Evolutionary conservation across 163 green algal genomes (phyloP).

Genomic region (Coccomyxa subellipsoidea): DNA sequence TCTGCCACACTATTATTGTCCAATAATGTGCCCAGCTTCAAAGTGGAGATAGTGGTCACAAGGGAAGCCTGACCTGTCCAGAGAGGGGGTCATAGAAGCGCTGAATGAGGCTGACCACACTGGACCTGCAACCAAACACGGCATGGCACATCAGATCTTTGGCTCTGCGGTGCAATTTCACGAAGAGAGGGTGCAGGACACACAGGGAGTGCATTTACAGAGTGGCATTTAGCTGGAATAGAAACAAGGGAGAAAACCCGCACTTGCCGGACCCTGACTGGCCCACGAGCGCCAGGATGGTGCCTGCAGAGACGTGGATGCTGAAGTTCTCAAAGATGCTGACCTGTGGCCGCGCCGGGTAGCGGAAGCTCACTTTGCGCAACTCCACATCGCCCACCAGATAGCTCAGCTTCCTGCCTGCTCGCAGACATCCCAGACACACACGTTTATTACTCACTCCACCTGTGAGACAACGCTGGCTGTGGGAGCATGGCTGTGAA

Average conservation of each 20-base stretch:
- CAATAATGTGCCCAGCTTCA: too few relatives aligned
- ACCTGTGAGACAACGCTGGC: too few relatives aligned
- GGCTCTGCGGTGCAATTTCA: background rate
- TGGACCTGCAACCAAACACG: constrained; percentile 32
- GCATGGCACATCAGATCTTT: background rate
- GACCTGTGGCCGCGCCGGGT: constrained; percentile 73
- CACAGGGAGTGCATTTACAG: background rate
- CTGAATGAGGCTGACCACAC: constrained; percentile 65
- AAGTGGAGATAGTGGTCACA: background rate
- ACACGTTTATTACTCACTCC: too few relatives aligned
- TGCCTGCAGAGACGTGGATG: constrained; percentile 58
- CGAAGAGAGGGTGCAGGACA: background rate
- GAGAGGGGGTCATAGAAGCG: constrained; percentile 43
- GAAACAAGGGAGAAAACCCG: background rate
- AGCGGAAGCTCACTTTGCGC: constrained; percentile 78
- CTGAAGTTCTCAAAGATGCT: constrained; percentile 57
- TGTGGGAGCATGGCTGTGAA: too few relatives aligned
- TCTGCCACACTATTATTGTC: too few relatives aligned
- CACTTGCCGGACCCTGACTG: constrained; percentile 80
- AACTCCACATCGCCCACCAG: constrained; percentile 66
- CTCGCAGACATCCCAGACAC: constrained; percentile 13
- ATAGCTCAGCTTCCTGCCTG: constrained; percentile 2
- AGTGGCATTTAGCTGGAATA: background rate
- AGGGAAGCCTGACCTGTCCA: background rate
- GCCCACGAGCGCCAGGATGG: constrained; percentile 77